phyloP scores from a whole-genome alignment of 2,329 filamentous ascomycete species.

The Cordyceps cicadae region DNA sequence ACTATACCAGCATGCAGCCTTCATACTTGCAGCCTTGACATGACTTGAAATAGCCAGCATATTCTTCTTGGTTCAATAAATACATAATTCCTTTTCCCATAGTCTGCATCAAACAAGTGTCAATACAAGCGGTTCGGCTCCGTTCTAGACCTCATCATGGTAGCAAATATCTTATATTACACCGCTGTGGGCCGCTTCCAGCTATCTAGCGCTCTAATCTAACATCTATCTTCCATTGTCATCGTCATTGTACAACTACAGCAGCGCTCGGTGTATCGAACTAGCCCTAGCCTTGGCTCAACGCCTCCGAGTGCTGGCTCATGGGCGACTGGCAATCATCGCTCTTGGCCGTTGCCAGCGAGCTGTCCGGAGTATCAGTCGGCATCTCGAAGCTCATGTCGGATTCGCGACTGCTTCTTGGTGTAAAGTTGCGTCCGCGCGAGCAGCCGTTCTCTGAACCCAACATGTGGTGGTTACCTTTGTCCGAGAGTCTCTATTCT shows the following conservation, averaged over 20 bases:
- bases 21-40: too few relatives aligned
- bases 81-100: too few relatives aligned
- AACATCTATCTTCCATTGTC: constrained; percentile 8
- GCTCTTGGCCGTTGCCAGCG: constrained; percentile 8
- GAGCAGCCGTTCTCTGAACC: neutral
- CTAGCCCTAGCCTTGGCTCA: neutral
- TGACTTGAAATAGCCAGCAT: too few relatives aligned
- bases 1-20: too few relatives aligned
- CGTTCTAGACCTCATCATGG: neutral
- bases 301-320: constrained; percentile 3
- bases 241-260: constrained; percentile 7
- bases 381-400: constrained; percentile 9
- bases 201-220: constrained; percentile 11
- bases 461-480: neutral
- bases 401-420: constrained; percentile 8
- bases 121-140: too few relatives aligned
- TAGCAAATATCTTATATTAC: constrained; percentile 11
- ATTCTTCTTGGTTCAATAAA: neutral
- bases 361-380: constrained; percentile 8
- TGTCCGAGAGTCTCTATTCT: constrained; percentile 26
- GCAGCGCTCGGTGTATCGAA: neutral
- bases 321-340: constrained; percentile 7
- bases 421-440: constrained; percentile 9
- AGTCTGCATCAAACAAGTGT: neutral
- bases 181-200: constrained; percentile 8